phyloP scores from a whole-genome alignment of 1,284 basidiomycete species.

The Cutaneotrichosporon arboriforme region DNA sequence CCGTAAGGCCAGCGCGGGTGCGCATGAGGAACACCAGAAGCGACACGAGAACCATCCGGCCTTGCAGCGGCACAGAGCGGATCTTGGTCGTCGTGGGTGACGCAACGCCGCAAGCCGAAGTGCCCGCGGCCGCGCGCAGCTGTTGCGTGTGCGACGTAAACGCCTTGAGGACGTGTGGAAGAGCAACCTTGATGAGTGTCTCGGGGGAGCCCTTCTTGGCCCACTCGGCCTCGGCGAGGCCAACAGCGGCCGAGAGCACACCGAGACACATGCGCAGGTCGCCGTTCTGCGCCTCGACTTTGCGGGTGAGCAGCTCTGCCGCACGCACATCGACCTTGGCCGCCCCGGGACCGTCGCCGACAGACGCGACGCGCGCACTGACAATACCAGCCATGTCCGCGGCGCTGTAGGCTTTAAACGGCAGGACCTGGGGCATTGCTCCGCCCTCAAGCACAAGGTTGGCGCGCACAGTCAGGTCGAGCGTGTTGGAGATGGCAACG shows the following conservation, averaged over 20 bases:
- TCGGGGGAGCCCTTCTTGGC: constrained; percentile 30
- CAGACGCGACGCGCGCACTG: constrained; percentile 29
- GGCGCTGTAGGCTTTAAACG: constrained; percentile 45
- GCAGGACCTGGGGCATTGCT: constrained; percentile 36
- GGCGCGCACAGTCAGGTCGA: constrained; percentile 46
- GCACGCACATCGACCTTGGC: constrained; percentile 43
- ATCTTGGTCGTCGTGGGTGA: constrained; percentile 37
- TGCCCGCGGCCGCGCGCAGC: constrained; percentile 40
- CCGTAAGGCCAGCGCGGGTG: constrained; percentile 29
- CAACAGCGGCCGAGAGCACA: constrained; percentile 41
- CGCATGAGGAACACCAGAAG: constrained; percentile 37
- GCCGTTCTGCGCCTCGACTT: constrained; percentile 49
- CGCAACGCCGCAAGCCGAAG: constrained; percentile 12
- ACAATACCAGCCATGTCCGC: constrained; percentile 45
- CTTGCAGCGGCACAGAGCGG: constrained; percentile 43
- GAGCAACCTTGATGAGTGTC: constrained; percentile 34
- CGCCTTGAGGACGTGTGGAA: constrained; percentile 43
- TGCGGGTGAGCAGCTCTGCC: constrained; percentile 42
- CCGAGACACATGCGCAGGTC: constrained; percentile 48
- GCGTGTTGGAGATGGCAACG: constrained; percentile 48
- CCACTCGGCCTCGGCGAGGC: constrained; percentile 45
- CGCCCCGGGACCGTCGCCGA: constrained; percentile 7
- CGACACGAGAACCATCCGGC: constrained; percentile 45
- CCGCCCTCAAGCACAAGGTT: constrained; percentile 38
- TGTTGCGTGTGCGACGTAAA: constrained; percentile 42